These are phyloP conservation scores for Serendipita vermifera DNA, from an alignment of 768 basidiomycete species.

Conservation along the genomic window DNA sequence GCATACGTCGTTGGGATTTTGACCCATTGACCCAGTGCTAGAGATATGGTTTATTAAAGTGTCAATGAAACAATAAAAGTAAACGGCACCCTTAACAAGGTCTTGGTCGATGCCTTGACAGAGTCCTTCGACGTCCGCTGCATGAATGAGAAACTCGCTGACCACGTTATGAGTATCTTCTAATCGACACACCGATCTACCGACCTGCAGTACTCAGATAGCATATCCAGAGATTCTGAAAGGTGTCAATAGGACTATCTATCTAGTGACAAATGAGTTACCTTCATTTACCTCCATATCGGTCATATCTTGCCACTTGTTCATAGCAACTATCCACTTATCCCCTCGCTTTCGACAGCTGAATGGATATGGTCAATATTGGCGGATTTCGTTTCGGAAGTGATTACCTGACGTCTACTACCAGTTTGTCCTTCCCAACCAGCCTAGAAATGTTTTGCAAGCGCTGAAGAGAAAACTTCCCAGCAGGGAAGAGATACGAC, in stretches of 20 bases:
- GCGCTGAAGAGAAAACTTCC: constrained; percentile 60
- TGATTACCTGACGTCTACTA: constrained; percentile 83
- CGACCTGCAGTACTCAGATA: constrained; percentile 75
- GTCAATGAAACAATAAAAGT: background rate
- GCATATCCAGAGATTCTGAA: constrained; percentile 59
- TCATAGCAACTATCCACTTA: constrained; percentile 93
- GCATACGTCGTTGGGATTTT: constrained; percentile 90
- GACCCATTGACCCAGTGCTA: constrained; percentile 86
- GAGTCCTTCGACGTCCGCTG: constrained; percentile 96
- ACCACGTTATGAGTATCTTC: constrained; percentile 8
- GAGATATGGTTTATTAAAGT: constrained; percentile 13
- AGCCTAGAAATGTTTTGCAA: constrained; percentile 45
- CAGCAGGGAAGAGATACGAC: constrained; percentile 83
- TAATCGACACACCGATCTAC: constrained; percentile 11
- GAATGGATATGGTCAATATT: constrained; percentile 8
- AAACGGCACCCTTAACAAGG: constrained; percentile 51
- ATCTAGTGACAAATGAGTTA: constrained; percentile 21
- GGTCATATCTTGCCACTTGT: constrained; percentile 95
- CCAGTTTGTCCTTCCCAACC: constrained; percentile 75
- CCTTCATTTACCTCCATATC: constrained; percentile 86
- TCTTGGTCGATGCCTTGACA: constrained; percentile 93
- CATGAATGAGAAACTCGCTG: constrained; percentile 91
- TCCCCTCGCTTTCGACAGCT: constrained; percentile 67
- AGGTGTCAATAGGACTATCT: background rate
- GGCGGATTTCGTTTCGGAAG: background rate